Evolutionary conservation across 2,329 filamentous ascomycete genomes (phyloP).

Genomic region (Trichoderma gracile): DNA sequence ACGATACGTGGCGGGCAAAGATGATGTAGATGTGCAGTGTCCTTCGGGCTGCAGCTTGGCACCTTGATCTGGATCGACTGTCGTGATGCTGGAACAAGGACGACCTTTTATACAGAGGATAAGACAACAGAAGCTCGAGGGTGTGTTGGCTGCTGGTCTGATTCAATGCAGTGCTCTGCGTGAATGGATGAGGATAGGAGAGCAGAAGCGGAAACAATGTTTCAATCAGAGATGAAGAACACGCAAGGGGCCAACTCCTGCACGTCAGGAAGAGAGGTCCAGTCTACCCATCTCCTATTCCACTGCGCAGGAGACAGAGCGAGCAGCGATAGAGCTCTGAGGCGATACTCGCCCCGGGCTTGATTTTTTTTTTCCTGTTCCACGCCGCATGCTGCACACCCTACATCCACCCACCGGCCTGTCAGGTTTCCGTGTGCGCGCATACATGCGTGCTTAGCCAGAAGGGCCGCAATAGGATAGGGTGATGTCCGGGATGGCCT

Average conservation of each 20-base stretch:
- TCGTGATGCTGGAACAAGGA: too few relatives aligned
- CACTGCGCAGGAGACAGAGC: constrained; percentile 17
- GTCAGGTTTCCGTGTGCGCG: constrained; percentile 13
- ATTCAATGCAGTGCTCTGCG: neutral
- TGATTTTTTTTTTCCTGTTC: constrained; percentile 23
- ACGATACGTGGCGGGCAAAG: neutral
- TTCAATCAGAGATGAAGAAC: constrained; percentile 7
- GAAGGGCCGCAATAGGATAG: constrained; percentile 18
- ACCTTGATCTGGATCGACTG: neutral
- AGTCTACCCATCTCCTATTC: constrained; percentile 8
- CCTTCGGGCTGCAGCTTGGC: neutral
- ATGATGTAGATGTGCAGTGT: neutral
- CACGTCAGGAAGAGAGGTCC: constrained; percentile 13
- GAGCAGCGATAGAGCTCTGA: constrained; percentile 21
- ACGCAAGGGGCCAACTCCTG: neutral
- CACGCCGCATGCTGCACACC: constrained; percentile 15
- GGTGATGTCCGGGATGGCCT: constrained; percentile 24
- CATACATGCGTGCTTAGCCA: constrained; percentile 19
- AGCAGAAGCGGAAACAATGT: neutral
- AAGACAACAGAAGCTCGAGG: neutral
- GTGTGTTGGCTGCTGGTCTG: neutral
- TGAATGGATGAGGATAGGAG: constrained; percentile 2
- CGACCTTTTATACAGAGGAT: neutral
- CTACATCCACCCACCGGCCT: constrained; percentile 8
- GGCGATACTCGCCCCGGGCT: constrained; percentile 10